Conservation (phyloP, 345 rosid species). For the Euphorbia peplus region DNA sequence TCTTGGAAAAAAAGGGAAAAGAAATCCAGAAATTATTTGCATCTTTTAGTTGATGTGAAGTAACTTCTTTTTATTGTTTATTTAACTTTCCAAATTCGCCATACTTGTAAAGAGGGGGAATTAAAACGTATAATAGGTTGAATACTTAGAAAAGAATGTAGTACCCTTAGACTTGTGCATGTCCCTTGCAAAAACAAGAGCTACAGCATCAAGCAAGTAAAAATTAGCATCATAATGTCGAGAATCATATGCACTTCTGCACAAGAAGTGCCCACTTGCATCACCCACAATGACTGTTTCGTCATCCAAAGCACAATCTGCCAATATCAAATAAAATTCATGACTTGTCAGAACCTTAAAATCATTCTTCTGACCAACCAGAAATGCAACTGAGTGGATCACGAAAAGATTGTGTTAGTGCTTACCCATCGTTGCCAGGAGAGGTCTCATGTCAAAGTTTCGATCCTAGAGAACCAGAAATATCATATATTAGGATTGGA, state of each 20-base stretch:
- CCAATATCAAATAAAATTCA: neutral
- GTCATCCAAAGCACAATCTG: slow-evolving; percentile 34
- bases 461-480: slow-evolving; percentile 29
- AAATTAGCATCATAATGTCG: neutral
- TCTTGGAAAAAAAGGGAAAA: neutral
- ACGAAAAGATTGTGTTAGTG: neutral
- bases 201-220: slow-evolving; percentile 30
- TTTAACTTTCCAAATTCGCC: no score
- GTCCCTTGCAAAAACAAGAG: slow-evolving; percentile 46
- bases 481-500: slow-evolving; percentile 8
- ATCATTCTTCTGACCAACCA: neutral
- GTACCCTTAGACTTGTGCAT: slow-evolving; percentile 31
- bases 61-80: no score
- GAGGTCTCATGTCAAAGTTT: slow-evolving; percentile 22
- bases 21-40: no score
- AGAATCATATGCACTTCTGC: slow-evolving; percentile 13
- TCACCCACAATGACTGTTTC: slow-evolving; percentile 46
- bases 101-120: neutral
- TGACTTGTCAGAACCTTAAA: neutral
- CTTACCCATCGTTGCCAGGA: slow-evolving; percentile 41
- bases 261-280: slow-evolving; percentile 31
- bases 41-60: no score
- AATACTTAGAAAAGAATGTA: neutral
- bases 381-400: neutral
- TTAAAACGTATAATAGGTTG: neutral